These are phyloP conservation scores for Allium cepa DNA, from an alignment of 106 monocot species.

Conservation along the genomic window DNA sequence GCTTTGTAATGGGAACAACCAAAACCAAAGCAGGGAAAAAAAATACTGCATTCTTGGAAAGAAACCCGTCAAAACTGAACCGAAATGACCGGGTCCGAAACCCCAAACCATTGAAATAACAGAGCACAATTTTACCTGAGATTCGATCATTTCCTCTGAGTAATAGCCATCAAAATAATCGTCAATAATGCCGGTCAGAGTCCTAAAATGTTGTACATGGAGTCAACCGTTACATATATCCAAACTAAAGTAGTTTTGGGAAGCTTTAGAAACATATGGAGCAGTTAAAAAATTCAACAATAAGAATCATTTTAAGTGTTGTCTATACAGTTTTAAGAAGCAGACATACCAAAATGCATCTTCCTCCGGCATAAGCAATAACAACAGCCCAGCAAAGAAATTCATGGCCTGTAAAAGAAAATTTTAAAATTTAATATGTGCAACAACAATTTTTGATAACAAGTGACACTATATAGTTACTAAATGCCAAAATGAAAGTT, in stretches of 20 bases:
- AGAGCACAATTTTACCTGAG: conserved; percentile 50
- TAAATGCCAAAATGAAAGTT: no score
- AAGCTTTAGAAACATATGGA: not conserved
- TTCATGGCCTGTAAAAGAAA: conserved; percentile 81
- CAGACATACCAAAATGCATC: conserved; percentile 96
- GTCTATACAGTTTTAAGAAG: not conserved
- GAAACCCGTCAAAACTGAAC: no score
- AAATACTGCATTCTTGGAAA: no score
- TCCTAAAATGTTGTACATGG: conserved; percentile 38
- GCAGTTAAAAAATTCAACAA: not conserved
- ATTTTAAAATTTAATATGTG: not conserved
- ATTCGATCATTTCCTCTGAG: conserved; percentile 98
- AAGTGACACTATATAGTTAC: no score
- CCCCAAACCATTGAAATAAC: no score
- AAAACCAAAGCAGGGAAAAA: no score
- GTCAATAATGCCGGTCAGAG: conserved; percentile 84
- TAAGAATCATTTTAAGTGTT: no score
- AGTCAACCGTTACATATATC: not conserved
- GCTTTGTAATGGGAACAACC: no score
- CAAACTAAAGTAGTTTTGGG: not conserved
- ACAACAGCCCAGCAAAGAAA: conserved; percentile 88
- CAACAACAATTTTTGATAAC: not conserved
- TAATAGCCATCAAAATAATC: conserved; percentile 96
- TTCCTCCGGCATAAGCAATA: conserved; percentile 97
- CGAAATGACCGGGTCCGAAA: no score